Conservation (phyloP, 257 asterid genomes). For the Hygrophila difformis region DNA sequence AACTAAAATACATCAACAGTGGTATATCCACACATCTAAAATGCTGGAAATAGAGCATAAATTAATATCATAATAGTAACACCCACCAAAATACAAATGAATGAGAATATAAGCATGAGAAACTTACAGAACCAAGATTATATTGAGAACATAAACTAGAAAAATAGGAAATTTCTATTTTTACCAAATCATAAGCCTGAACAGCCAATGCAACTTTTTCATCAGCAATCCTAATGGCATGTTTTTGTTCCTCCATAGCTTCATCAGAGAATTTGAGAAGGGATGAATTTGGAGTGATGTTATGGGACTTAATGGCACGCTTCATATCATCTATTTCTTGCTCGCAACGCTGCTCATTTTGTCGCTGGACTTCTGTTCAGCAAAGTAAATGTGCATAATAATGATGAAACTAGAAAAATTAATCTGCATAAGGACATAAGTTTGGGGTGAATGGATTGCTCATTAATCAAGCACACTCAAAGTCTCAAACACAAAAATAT, state of each 20-base stretch:
- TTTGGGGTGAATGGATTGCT: too few relatives aligned
- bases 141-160: slow-evolving; percentile 1
- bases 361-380: slow-evolving; percentile 68
- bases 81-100: too few relatives aligned
- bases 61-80: slow-evolving; percentile 2
- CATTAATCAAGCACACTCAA: too few relatives aligned
- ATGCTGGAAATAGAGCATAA: too few relatives aligned
- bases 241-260: slow-evolving; percentile 93
- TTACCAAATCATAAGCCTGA: slow-evolving; percentile 95
- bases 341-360: slow-evolving; percentile 83
- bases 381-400: slow-evolving; percentile 9
- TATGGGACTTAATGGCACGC: slow-evolving; percentile 68
- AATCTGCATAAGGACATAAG: not conserved
- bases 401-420: slow-evolving; percentile 5
- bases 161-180: not conserved
- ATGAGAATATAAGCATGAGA: not conserved
- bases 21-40: too few relatives aligned
- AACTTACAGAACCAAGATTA: slow-evolving; percentile 4
- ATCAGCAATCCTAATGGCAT: slow-evolving; percentile 90
- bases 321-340: slow-evolving; percentile 86
- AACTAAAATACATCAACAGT: too few relatives aligned
- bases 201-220: slow-evolving; percentile 87
- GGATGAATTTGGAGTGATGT: slow-evolving; percentile 61
- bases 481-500: too few relatives aligned
- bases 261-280: slow-evolving; percentile 78